Percentiles rank a stretch among this genome's conserved stretches.
phyloP scores from a whole-genome alignment of 768 basidiomycete genomes.

The Kwoniella newhampshirensis region DNA sequence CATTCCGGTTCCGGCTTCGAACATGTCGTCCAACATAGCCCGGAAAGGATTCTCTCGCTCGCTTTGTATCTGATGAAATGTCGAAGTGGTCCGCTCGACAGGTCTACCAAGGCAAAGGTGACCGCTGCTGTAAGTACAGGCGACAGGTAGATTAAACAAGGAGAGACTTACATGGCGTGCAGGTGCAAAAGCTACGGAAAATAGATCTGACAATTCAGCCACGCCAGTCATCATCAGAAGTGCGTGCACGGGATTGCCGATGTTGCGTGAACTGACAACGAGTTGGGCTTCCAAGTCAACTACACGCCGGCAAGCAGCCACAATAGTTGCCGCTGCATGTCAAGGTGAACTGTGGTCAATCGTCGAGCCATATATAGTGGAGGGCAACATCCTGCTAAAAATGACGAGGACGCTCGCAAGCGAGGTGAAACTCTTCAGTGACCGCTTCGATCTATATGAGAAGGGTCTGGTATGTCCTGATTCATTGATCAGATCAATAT shows the following conservation, averaged over 20 bases:
- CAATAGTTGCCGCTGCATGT: neutral
- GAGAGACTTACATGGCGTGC: neutral
- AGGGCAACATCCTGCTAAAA: neutral
- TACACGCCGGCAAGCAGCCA: slow-evolving; percentile 4
- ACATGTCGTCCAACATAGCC: slow-evolving; percentile 15
- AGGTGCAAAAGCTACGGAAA: slow-evolving; percentile 9
- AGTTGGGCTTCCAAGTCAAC: no score
- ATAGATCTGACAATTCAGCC: neutral
- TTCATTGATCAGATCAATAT: neutral
- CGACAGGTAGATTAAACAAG: neutral
- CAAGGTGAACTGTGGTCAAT: neutral
- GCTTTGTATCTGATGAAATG: slow-evolving; percentile 14
- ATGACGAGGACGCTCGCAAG: neutral
- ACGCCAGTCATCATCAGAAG: no score
- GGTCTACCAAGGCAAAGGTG: neutral
- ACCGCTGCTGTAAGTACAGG: slow-evolving; percentile 2
- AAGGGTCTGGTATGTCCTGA: slow-evolving; percentile 35
- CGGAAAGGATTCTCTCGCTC: slow-evolving; percentile 14
- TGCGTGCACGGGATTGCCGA: no score
- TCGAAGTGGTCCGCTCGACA: slow-evolving; percentile 17
- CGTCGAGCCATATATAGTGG: neutral
- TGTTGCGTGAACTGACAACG: no score
- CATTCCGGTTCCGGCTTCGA: slow-evolving; percentile 23
- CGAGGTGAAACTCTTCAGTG: slow-evolving; percentile 12
- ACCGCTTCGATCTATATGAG: slow-evolving; percentile 35